Evolutionary conservation across 352 stramenopile genomes (phyloP), one percentile per base, ranked within the genome.

Genomic region (Globisporangium megalacanthum): DNA sequence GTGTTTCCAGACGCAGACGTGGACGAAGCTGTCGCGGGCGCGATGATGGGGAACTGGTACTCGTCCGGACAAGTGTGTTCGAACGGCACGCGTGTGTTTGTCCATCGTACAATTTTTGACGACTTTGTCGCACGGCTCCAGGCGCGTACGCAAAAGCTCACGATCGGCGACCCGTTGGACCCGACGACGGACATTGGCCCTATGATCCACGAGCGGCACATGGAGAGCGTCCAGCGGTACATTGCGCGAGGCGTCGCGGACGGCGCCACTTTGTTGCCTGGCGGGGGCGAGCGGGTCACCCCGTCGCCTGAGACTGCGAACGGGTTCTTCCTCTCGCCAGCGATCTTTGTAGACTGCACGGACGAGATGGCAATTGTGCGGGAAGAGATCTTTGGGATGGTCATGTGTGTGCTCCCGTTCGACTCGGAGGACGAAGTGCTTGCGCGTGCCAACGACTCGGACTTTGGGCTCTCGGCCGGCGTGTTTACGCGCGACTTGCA

Each of bases 21-120:
- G 0, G 72, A 97, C 47, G 59, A 92, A 39, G 87, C 88, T 0
- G 86, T 97, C 39, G 69, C 79, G 0, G 79, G 61, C 8, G 79
- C 87, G 2, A 92, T 94, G 81, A 86, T 96, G 67, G 86, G 70
- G 62, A 94, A 92, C 64, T 95, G 75, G 77, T 95, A 89, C 72
- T 93, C 84, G 31, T 89, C 77, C 8, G 88, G 88, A 1, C 91
- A 97, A 58, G 94, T 91, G 31, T 98, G 88, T 65, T 93, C 86
- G 15, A 92, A 92, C 52, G 91, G 89, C 52, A 96, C 88, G 53
- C 85, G 92, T 10, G 72, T 98, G 25, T 92, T 97, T 48, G 83
- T 98, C 29, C 88, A 97, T 39, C 69, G 72, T 9, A 58, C 60
- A n/a, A 75, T 98, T 35, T 89, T 76, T 51, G 83, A 96, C 45